Evolutionary conservation across 129 eudicot species (phyloP).

Genomic region (Artemisia annua): DNA sequence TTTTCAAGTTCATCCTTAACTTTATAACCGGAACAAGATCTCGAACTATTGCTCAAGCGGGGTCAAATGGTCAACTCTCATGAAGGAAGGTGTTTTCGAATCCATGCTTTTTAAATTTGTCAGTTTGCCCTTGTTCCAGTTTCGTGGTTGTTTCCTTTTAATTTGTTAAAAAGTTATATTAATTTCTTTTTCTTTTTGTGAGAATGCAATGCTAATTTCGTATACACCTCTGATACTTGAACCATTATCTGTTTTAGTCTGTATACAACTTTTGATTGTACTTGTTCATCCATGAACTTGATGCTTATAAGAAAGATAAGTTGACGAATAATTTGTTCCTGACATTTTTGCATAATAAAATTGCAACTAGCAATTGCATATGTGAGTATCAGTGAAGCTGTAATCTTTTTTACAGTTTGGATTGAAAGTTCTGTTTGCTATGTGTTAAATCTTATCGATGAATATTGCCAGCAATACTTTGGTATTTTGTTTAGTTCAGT

Average conservation of each 20-base stretch:
- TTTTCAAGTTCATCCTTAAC: slow-evolving; percentile 15
- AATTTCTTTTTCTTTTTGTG: too few species aligned
- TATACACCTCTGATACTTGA: neutral
- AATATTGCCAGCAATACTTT: slow-evolving; percentile 75
- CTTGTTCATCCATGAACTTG: neutral
- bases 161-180: too few species aligned
- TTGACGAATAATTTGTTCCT: slow-evolving; percentile 5
- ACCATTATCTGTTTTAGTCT: slow-evolving; percentile 20
- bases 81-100: neutral
- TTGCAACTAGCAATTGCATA: neutral
- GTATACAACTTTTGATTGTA: slow-evolving; percentile 10
- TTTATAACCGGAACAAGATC: slow-evolving; percentile 17
- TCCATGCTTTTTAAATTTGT: slow-evolving; percentile 13
- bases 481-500: slow-evolving; percentile 65
- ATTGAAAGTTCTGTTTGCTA: slow-evolving; percentile 36
- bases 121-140: slow-evolving; percentile 7
- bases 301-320: neutral
- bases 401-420: slow-evolving; percentile 46
- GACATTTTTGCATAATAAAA: neutral
- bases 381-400: neutral
- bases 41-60: slow-evolving; percentile 1
- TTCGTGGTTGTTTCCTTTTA: neutral
- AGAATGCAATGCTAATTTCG: slow-evolving; percentile 14
- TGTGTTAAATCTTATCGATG: slow-evolving; percentile 57
- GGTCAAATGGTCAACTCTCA: slow-evolving; percentile 9